Conservation (phyloP, 768 basidiomycete species). For the Phlebiopsis flavidoalba region DNA sequence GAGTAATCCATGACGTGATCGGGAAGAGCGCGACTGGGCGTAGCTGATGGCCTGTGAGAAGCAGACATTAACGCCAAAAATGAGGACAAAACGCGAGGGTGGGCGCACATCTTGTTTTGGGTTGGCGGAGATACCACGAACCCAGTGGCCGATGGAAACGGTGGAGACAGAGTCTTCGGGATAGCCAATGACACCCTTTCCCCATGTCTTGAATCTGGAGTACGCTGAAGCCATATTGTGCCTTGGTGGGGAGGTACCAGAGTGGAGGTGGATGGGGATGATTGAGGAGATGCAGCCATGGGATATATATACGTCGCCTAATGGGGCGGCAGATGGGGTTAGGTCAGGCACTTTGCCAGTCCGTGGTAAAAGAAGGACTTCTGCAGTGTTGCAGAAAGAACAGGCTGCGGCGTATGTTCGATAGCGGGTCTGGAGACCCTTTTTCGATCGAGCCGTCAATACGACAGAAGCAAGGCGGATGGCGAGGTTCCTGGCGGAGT, state of each 20-base stretch:
- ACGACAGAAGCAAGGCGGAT: background rate
- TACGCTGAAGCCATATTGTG: background rate
- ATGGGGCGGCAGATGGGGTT: background rate
- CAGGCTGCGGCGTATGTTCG: background rate
- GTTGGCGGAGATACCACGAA: slow-evolving; percentile 33
- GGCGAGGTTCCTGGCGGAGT: background rate
- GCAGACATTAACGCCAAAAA: background rate
- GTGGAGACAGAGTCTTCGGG: slow-evolving; percentile 57
- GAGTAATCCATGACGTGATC: slow-evolving; percentile 76
- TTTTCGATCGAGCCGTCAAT: background rate
- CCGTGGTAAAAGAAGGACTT: background rate
- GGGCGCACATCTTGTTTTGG: slow-evolving; percentile 47
- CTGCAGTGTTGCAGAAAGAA: background rate
- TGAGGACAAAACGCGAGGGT: background rate
- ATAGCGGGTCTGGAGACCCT: background rate
- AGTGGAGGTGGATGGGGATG: background rate
- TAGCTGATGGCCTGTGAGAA: slow-evolving; percentile 53
- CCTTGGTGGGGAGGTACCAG: background rate
- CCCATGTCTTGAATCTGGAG: slow-evolving; percentile 36
- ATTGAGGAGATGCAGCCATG: background rate
- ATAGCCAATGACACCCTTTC: slow-evolving; percentile 55
- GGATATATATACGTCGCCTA: slow-evolving; percentile 1
- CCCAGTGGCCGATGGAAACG: slow-evolving; percentile 54
- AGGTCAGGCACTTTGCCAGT: background rate
- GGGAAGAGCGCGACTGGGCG: slow-evolving; percentile 72